Evolutionary conservation across 225 moss, liverwort and hornwort genomes (phyloP), one percentile per base, ranked within the genome.

Genomic region (Marchantia polymorpha): DNA sequence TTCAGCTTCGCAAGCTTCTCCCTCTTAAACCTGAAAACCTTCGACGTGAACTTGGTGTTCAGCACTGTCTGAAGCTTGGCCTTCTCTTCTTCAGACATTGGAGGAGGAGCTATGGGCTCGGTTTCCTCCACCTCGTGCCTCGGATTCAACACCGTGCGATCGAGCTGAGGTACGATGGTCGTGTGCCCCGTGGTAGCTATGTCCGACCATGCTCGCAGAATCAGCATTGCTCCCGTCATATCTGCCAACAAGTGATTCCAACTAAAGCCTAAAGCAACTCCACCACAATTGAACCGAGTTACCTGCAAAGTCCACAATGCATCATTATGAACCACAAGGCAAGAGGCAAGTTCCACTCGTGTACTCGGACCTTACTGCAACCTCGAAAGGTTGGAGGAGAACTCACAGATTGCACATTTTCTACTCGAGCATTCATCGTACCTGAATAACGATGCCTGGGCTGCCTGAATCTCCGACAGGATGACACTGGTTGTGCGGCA

Each of bases 231-330:
- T 52, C 64, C 83, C 48, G 74, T 79, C 85, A 85, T 86, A 30
- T 88, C 88, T 29, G 86, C 83, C 22, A 84, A 46, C 23, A 86
- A 7, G 73, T 88, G 88, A 55, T 80, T 83, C 85, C 85, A 88
- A 19, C 27, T 77, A 7, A 80, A 3, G 23, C 74, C 82, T 46
- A 88, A 3, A 20, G 52, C 19, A 0, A 83, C 58, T 81, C 83
- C 83, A 52, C 87, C 87, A 64, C 87, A 85, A 1, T 48, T 85
- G 81, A 88, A 88, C 10, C 87, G 69, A 13, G 87, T 88, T 7
- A 88, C 75, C 87, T 88, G 77, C 49, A 12, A 63, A 20, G 1
- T 29, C 4, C 23, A 69, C 30, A 10, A 10, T 72, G 72, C 63
- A 47, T 25, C 11, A 48, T 49, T 51, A 72, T 51, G 23, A 72